phyloP scores from a whole-genome alignment of 2,329 filamentous ascomycete species.

The Uncinocarpus reesii region DNA sequence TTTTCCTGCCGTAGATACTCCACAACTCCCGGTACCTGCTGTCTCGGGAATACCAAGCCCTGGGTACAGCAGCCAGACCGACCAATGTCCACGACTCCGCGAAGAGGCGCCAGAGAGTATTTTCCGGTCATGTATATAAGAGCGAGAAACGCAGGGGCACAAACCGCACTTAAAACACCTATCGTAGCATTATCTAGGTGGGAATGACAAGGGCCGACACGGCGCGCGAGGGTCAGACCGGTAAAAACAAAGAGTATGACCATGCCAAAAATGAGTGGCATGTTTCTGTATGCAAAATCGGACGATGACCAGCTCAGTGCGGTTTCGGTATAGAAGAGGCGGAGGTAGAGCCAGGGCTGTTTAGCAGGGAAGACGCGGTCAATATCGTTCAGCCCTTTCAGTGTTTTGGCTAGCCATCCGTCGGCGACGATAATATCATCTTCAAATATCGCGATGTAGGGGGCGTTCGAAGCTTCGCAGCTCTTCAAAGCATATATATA shows the following conservation, averaged over 20 bases:
- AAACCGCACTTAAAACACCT: slow-evolving; percentile 17
- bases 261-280: slow-evolving; percentile 20
- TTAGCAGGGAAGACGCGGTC: not conserved
- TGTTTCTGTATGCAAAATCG: slow-evolving; percentile 22
- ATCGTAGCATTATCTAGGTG: slow-evolving; percentile 19
- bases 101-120: slow-evolving; percentile 20
- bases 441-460: slow-evolving; percentile 30
- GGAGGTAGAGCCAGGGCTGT: slow-evolving; percentile 24
- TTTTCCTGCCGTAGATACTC: slow-evolving; percentile 15
- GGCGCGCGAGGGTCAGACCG: slow-evolving; percentile 16
- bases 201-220: slow-evolving; percentile 7
- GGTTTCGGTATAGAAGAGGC: slow-evolving; percentile 29
- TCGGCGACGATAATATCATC: slow-evolving; percentile 31
- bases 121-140: slow-evolving; percentile 23
- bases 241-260: slow-evolving; percentile 5
- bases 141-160: slow-evolving; percentile 20
- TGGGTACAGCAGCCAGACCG: slow-evolving; percentile 28
- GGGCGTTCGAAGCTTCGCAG: slow-evolving; percentile 24
- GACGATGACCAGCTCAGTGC: slow-evolving; percentile 21
- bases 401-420: slow-evolving; percentile 29
- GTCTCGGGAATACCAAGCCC: slow-evolving; percentile 25
- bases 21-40: slow-evolving; percentile 18
- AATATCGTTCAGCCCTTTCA: slow-evolving; percentile 19
- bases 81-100: slow-evolving; percentile 23
- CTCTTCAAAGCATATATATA: slow-evolving; percentile 25